Base-by-base conservation (phyloP, 352 stramenopile genomes). In the Globisporangium barbulae region DNA sequence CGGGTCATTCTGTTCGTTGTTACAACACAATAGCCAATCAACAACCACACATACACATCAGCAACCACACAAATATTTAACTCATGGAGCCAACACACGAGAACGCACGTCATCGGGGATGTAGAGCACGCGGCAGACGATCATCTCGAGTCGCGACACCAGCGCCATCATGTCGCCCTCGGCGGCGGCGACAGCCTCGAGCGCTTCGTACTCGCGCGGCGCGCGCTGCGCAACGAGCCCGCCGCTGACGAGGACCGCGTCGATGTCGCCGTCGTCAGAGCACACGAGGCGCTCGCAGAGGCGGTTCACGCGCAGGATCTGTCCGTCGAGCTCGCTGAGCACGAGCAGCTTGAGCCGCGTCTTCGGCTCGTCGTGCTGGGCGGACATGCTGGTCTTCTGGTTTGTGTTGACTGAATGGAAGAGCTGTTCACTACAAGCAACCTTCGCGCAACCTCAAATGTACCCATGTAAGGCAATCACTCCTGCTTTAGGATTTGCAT, bases 101-200 rank as follows among this genome's bases (percentile, higher is more conserved):
- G 53, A n/a, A 67, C 70, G 22, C 58, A 90, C 85, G 15, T 88
- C 79, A 47, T 79, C 72, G 3, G 88, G 83, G 13, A 93, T 81
- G 65, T 96, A 96, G 12, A 96, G 47, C 10, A 96, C 84, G 28
- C 85, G 85, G 48, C 88, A 94, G 21, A 94, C 84, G 55, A 96
- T 90, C 72, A 87, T 92, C 63, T 96, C 88, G 41, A 96, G 81
- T 30, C 88, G 78, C 19, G 88, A 93, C 53, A 96, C 86, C 52
- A 94, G 72, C 67, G 88, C 84, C 81, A 91, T 94, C 85, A 94
- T 94, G 71, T 96, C 88, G 65, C 88, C 88, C 75, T 96, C 87
- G 25, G 85, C 87, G 4, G 83, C 82, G 3, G 83, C 84, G 30
- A 89, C 74, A 10, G 61, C 69, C 70, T 93, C 85, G 10, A 84